These are phyloP conservation scores for Casuarina equisetifolia DNA, from an alignment of 306 rosid species.

Conservation along the genomic window DNA sequence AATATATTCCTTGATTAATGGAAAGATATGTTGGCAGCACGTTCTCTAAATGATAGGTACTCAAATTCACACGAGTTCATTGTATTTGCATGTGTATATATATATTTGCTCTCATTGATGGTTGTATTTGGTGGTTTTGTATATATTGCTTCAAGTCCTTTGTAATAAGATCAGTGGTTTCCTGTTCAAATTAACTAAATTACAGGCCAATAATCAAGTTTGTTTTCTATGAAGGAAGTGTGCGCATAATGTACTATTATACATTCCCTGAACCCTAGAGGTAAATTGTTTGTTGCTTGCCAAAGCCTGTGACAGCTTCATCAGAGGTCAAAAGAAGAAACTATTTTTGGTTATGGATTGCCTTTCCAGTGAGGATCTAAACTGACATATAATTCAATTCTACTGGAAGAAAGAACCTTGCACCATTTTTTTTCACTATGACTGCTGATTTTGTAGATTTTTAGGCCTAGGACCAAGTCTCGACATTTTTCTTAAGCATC, in stretches of 20 bases:
- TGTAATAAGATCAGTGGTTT: not conserved
- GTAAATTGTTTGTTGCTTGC: slow-evolving; percentile 13
- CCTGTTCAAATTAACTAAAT: not conserved
- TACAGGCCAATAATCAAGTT: not conserved
- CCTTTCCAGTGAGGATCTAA: slow-evolving; percentile 10
- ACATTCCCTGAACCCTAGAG: slow-evolving; percentile 13
- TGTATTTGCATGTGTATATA: not conserved
- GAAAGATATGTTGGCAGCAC: too few species aligned
- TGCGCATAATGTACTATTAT: not conserved
- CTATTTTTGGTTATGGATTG: not conserved
- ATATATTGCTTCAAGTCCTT: not conserved
- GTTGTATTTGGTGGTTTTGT: not conserved
- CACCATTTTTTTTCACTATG: not conserved
- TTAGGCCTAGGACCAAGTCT: slow-evolving; percentile 3
- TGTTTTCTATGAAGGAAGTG: not conserved
- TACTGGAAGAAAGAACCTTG: not conserved
- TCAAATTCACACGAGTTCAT: not conserved
- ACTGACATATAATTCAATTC: slow-evolving; percentile 8
- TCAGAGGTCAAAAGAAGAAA: not conserved
- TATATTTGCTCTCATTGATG: not conserved
- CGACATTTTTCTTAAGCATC: slow-evolving; percentile 14
- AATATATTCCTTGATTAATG: too few species aligned
- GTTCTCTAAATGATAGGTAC: too few species aligned
- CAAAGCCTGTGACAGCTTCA: slow-evolving; percentile 10
- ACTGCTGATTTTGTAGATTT: slow-evolving; percentile 16